Evolutionary conservation across 2,329 filamentous ascomycete species (phyloP), one percentile per base, ranked within the genome.

Genomic region (Alternaria panax): DNA sequence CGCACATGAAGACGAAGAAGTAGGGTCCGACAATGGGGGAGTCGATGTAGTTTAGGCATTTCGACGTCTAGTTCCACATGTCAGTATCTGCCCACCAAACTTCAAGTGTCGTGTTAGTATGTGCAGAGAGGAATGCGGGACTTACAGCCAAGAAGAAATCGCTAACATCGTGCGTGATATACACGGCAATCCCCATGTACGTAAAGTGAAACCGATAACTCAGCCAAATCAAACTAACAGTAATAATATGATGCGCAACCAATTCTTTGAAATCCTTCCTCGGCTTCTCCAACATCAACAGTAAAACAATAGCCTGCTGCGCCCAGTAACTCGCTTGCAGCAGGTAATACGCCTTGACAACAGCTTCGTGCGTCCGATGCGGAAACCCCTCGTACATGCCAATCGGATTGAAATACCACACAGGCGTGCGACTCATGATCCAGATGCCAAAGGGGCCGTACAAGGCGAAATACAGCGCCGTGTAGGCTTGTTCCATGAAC

Each of bases 121-220:
- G n/a, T n/a, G 5, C 12, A 1, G 30, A 4, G 30, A 14, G 30
- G 16, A 27, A 18, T n/a, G n/a, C n/a, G n/a, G n/a, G n/a, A 78
- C 89, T 80, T 86, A 93, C 91, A 36, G 94, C 93, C 43, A 97
- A 86, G 86, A 97, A 97, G 81, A 97, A 97, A 78, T 97, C 93
- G 60, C 90, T 93, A 63, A 97, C 91, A 75, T 98, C 93, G 79
- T 96, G 92, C 9, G 93, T 97, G 63, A 95, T 92, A 79, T 97
- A 98, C 32, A 98, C 92, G 20, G 92, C 92, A 55, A 97, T 81
- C 25, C 93, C 93, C 77, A 98, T 96, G 80, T 97, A 94, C 20
- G 93, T 96, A 79, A 97, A 98, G 80, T 98, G 93, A 83, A 97
- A 98, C 62, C 92, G 88, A 81, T 97, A 98, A 82, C 91, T 95